Evolutionary conservation across 2,329 filamentous ascomycete species (phyloP), one percentile per base, ranked within the genome.

Genomic region (Cladosporium sp.): DNA sequence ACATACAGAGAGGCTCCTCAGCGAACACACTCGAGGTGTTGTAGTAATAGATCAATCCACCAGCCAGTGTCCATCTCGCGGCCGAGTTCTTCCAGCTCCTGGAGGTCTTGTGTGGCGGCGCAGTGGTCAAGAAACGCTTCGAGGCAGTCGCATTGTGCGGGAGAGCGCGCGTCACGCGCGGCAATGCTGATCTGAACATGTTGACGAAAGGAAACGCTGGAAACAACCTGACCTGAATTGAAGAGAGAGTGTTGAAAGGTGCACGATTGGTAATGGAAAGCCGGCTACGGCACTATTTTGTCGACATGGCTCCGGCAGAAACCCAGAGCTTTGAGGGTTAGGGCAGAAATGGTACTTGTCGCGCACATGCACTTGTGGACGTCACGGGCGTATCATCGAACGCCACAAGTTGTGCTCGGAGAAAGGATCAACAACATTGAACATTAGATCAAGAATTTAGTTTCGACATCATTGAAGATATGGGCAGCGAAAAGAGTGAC

Each of bases 11-110:
- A 37, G 86, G 84, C 74, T 95, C 88, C 68, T 97, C 90, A 15
- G 92, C 89, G 74, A 97, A 59, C 5, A 91, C 80, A 56, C 86
- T 84, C 69, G 88, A 93, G 7, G 92, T 97, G 79, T 92, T 96
- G 75, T 97, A 99, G 76, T 90, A 97, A 78, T 97, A 99, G 51
- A 97, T 78, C 47, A 88, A 86, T 19, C 83, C 90, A 60, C 80
- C 81, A 0, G 90, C 92, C 58, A 94, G 72, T 64, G 86, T 90
- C 84, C 91, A 88, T 78, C 93, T 84, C 68, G 84, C 73, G 3
- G 81, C 82, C 54, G 86, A 81, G 73, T 86, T 88, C 82, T 92
- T 96, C 89, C 90, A 96, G 72, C 86, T 89, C 73, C 90, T 80
- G 68, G 85, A 85, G 77, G 86, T 89, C 70, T 84, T 78, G 64